Conservation (phyloP, 768 basidiomycete genomes). For the Hygrophorus pudorinus region DNA sequence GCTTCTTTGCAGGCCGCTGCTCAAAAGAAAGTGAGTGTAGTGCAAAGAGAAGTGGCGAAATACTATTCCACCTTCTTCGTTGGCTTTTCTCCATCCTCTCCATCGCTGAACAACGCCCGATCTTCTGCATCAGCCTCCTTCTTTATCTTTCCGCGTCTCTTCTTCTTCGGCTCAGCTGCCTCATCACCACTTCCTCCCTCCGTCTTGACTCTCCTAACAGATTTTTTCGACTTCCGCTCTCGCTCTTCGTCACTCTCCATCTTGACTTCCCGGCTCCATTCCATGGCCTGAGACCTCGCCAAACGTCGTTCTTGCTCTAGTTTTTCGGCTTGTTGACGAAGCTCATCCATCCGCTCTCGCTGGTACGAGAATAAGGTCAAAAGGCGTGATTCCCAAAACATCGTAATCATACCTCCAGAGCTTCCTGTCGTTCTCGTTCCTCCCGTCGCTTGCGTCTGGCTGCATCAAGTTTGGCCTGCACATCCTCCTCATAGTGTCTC, state of each 20-base stretch:
- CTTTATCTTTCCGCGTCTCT: slow-evolving; percentile 58
- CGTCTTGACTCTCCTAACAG: slow-evolving; percentile 37
- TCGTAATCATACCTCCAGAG: slow-evolving; percentile 46
- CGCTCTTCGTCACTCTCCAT: slow-evolving; percentile 75
- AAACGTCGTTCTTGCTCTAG: slow-evolving; percentile 70
- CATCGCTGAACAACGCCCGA: slow-evolving; percentile 60
- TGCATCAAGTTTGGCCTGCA: slow-evolving; percentile 60
- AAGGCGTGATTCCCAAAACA: background rate
- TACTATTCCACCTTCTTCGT: slow-evolving; percentile 50
- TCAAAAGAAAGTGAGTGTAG: slow-evolving; percentile 13
- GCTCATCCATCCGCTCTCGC: slow-evolving; percentile 53
- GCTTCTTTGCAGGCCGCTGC: slow-evolving; percentile 54
- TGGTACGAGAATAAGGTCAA: slow-evolving; percentile 18
- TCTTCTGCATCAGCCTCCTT: slow-evolving; percentile 56
- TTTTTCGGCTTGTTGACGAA: slow-evolving; percentile 61
- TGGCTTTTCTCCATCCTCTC: slow-evolving; percentile 56
- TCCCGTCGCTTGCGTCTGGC: slow-evolving; percentile 73
- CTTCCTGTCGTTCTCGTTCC: slow-evolving; percentile 60
- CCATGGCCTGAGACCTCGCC: slow-evolving; percentile 69
- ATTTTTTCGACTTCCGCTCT: slow-evolving; percentile 52
- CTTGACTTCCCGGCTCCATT: slow-evolving; percentile 63
- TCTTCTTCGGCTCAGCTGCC: slow-evolving; percentile 57
- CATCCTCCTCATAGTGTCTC: slow-evolving; percentile 60
- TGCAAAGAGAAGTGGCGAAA: background rate
- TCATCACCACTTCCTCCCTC: slow-evolving; percentile 47